Evolutionary conservation across 176 grass and related monocot species (phyloP), one percentile per base, ranked within the genome.

Genomic region (Oryza longistaminata): DNA sequence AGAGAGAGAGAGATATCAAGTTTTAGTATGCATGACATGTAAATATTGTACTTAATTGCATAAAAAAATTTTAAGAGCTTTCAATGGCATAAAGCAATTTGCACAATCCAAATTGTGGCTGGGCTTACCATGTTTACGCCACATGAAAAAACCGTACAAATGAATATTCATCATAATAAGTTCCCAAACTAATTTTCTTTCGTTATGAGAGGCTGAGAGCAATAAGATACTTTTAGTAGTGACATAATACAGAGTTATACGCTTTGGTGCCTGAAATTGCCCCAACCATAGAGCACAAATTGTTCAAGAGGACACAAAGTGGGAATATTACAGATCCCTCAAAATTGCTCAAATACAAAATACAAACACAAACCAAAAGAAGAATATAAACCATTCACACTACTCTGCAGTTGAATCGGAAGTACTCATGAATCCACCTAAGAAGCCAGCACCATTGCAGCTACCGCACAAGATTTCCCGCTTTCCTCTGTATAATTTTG

Each of bases 381-480:
- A 48, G 6, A 77, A 69, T 3, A 24, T 70, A 75, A 31, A 69
- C 14, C n/a, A 69, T 62, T 29, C 37, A 74, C 42, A 8, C 82
- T 90, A 90, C 10, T 76, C 27, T 16, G 88, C 70, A 68, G 95
- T 98, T 74, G 92, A 86, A 9, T 98, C 96, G 0, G 58, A 79
- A 53, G 88, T 89, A 85, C 92, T 98, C 60, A 98, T 1, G 71
- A 94, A 98, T 60, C 96, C 93, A 62, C 96, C 96, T 70, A 98
- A 37, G 83, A 98, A 98, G 55, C 93, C 96, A 50, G 96, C 96
- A 7, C 96, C 96, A 16, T 95, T 98, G 88, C 96, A 98, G 68
- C 81, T 93, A 22, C 96, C 96, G 17, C 96, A 98, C 64, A 98
- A 76, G 33, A 98, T 92, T 75, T 98, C 96, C n/a, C 75, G 88